A percentile compares a stretch with the other conserved stretches of the same genome.
Conservation (phyloP, 441 rosid species). For the Jatropha podagrica region DNA sequence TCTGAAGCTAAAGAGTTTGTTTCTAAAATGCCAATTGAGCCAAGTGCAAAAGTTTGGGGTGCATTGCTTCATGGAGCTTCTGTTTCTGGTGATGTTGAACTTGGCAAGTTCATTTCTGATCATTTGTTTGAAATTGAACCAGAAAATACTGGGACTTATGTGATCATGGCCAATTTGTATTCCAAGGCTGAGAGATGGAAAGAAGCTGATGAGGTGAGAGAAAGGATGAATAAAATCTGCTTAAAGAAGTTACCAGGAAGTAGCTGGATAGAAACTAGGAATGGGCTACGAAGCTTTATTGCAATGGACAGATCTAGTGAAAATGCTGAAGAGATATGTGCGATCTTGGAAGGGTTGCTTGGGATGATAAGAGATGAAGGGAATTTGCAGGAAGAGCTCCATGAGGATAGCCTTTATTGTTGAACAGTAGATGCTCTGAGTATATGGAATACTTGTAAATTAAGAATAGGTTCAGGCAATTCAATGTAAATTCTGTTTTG, state of each 20-base stretch:
- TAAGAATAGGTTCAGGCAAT: not conserved
- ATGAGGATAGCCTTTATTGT: constrained; percentile 29
- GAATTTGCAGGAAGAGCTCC: constrained; percentile 31
- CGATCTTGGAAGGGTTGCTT: constrained; percentile 40
- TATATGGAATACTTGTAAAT: not conserved
- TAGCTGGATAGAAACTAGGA: constrained; percentile 66
- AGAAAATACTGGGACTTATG: constrained; percentile 67
- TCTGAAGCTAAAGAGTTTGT: constrained; percentile 71
- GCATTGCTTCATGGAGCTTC: constrained; percentile 82
- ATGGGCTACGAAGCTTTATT: constrained; percentile 43
- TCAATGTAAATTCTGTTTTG: not conserved
- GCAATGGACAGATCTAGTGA: constrained; percentile 43
- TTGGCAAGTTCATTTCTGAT: constrained; percentile 57
- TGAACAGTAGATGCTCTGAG: constrained; percentile 9
- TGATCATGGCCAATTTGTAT: constrained; percentile 75
- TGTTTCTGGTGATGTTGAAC: constrained; percentile 61
- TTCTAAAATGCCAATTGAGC: constrained; percentile 62
- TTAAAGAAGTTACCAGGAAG: constrained; percentile 70
- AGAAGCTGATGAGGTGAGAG: constrained; percentile 68
- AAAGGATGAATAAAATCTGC: constrained; percentile 52
- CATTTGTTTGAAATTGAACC: constrained; percentile 72
- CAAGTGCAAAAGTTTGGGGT: constrained; percentile 80
- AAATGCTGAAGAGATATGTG: constrained; percentile 40
- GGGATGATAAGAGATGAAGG: constrained; percentile 48
- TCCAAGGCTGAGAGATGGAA: constrained; percentile 82